phyloP scores from a whole-genome alignment of 176 grass and related monocot species.

The Microstegium vimineum region DNA sequence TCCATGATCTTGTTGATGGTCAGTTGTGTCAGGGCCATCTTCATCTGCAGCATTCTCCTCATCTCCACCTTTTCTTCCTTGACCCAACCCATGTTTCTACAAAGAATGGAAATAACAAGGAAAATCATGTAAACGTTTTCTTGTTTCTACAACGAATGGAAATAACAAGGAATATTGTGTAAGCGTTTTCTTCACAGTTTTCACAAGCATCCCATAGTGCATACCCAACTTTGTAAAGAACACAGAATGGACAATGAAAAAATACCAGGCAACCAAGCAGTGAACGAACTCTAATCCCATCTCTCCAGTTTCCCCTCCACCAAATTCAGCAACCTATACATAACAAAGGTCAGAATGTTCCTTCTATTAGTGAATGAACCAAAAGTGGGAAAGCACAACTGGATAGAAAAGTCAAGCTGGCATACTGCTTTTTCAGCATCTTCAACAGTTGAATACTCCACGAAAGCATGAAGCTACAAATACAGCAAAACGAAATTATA shows the following conservation, averaged over 20 bases:
- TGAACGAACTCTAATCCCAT: constrained; percentile 68
- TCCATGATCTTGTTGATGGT: constrained; percentile 32
- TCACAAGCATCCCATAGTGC: not conserved
- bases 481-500: constrained; percentile 2
- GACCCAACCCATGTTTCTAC: constrained; percentile 41
- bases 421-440: constrained; percentile 92
- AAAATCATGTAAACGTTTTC: not conserved
- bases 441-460: constrained; percentile 83
- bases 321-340: constrained; percentile 75
- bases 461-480: constrained; percentile 91
- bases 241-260: not conserved
- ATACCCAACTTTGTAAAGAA: not conserved
- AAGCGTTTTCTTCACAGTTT: not conserved
- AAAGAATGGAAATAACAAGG: not conserved
- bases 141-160: too few species aligned
- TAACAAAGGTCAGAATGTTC: not conserved
- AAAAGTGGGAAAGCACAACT: not conserved
- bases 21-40: constrained; percentile 33
- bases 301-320: constrained; percentile 86
- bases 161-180: too few species aligned
- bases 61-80: constrained; percentile 43
- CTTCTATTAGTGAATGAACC: not conserved
- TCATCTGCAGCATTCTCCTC: constrained; percentile 35
- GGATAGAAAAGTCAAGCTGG: constrained; percentile 22
- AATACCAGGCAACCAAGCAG: constrained; percentile 75